Evolutionary conservation across 352 stramenopile species (phyloP), one percentile per base, ranked within the genome.

Genomic region (Phytophthora pistaciae): DNA sequence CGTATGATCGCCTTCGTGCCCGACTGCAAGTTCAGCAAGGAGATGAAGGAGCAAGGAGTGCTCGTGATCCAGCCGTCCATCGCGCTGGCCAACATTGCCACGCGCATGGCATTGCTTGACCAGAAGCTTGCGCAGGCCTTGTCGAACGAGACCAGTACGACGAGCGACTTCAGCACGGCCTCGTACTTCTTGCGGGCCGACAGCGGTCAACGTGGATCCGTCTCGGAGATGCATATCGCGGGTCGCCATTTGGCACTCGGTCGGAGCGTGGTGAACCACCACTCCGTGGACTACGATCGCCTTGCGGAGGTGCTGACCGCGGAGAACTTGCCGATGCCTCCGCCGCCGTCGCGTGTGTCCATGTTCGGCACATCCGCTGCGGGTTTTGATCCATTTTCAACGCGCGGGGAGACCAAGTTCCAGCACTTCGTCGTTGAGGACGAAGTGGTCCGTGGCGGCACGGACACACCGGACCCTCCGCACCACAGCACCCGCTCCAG

Each of bases 31-130:
- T 79, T 79, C 48, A 82, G 73, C 44, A 77, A 88, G 65, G 62
- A 82, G 48, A 76, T 92, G 68, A 82, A 81, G n/a, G 74, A 68
- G 18, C 65, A 86, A 13, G 82, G 81, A 16, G 82, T 91, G 56
- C 57, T 92, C 20, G 83, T 83, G 48, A 85, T 92, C 31, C 82
- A 90, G 64, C 82, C 84, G 56, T 90, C 82, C 3, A 90, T 92
- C 40, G 83, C 84, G 20, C 58, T 92, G 40, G 82, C 84, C 33
- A 90, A 91, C 62, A 87, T 90, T 44, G 80, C 74, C 10, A 91
- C 82, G 14, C 80, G 83, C 14, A 88, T 89, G 80, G 78, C 82
- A 5, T 64, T 91, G 46, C 64, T 91, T 11, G 81, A 90, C 11
- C 60, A 75, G 36, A 74, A 80, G 21, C 68, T 82, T 21, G 79